phyloP scores from a whole-genome alignment of 2,329 filamentous ascomycete species.

The Fusarium hainanense region DNA sequence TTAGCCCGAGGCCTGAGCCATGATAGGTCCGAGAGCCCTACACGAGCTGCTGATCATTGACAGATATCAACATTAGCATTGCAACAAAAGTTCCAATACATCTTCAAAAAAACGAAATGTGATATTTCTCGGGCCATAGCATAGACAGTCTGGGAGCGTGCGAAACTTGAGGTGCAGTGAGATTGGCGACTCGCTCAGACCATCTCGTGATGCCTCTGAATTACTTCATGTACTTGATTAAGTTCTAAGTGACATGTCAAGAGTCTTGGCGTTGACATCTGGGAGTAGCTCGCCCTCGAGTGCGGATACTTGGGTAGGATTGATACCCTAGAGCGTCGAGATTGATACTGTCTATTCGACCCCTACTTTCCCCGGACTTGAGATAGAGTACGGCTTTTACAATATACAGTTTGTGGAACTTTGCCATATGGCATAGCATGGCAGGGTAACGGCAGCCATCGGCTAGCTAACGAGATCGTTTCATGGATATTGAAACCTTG shows the following conservation, averaged over 20 bases:
- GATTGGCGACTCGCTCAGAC: neutral
- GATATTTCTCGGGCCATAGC: neutral
- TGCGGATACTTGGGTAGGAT: neutral
- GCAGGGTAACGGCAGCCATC: neutral
- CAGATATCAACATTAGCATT: neutral
- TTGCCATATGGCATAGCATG: neutral
- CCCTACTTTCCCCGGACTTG: neutral
- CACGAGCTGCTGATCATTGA: neutral
- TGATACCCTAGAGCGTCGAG: neutral
- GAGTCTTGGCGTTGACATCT: neutral
- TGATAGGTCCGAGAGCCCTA: neutral
- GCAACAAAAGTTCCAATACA: neutral
- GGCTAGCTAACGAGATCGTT: neutral
- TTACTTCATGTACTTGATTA: neutral
- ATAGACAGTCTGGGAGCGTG: neutral
- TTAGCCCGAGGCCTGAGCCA: neutral
- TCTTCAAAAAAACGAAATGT: neutral
- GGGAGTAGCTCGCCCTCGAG: neutral
- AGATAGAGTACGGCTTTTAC: neutral
- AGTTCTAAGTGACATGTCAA: neutral
- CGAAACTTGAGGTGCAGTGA: neutral
- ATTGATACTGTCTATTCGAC: neutral
- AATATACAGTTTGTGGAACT: neutral
- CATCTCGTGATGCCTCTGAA: neutral
- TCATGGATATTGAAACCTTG: neutral